These are phyloP conservation scores for Ceratobasidium sp. DNA, from an alignment of 1,284 basidiomycete species.

Conservation along the genomic window DNA sequence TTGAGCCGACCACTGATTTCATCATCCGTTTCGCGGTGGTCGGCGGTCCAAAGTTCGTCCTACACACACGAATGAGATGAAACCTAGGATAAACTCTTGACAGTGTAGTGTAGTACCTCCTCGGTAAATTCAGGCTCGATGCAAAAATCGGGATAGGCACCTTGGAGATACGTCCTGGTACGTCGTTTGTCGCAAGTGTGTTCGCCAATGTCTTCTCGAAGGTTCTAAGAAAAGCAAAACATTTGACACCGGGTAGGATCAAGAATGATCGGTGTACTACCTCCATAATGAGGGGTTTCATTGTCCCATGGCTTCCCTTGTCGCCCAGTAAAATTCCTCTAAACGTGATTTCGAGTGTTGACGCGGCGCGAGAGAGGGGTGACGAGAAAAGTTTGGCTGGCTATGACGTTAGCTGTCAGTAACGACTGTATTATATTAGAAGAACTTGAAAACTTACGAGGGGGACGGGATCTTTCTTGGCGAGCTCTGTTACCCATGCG, in stretches of 20 bases:
- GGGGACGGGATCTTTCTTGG: slow-evolving; percentile 61
- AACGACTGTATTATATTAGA: too few species aligned
- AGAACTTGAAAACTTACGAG: slow-evolving; percentile 52
- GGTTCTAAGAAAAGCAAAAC: slow-evolving; percentile 60
- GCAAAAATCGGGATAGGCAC: slow-evolving; percentile 69
- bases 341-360: slow-evolving; percentile 77
- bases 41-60: slow-evolving; percentile 75
- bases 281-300: slow-evolving; percentile 64
- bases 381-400: slow-evolving; percentile 76
- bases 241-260: not conserved
- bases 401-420: not conserved
- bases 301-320: slow-evolving; percentile 50
- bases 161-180: slow-evolving; percentile 66
- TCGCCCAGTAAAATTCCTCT: slow-evolving; percentile 56
- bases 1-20: slow-evolving; percentile 67
- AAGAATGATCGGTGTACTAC: slow-evolving; percentile 55
- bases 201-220: slow-evolving; percentile 75
- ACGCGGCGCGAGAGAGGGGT: slow-evolving; percentile 78
- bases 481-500: slow-evolving; percentile 71
- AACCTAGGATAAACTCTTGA: not conserved
- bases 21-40: slow-evolving; percentile 72
- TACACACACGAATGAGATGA: not conserved
- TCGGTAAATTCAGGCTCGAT: slow-evolving; percentile 80
- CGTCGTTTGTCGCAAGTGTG: slow-evolving; percentile 81
- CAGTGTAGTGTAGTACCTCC: slow-evolving; percentile 52